Evolutionary conservation across 768 basidiomycete genomes (phyloP).

Genomic region (Amanita rimosa): DNA sequence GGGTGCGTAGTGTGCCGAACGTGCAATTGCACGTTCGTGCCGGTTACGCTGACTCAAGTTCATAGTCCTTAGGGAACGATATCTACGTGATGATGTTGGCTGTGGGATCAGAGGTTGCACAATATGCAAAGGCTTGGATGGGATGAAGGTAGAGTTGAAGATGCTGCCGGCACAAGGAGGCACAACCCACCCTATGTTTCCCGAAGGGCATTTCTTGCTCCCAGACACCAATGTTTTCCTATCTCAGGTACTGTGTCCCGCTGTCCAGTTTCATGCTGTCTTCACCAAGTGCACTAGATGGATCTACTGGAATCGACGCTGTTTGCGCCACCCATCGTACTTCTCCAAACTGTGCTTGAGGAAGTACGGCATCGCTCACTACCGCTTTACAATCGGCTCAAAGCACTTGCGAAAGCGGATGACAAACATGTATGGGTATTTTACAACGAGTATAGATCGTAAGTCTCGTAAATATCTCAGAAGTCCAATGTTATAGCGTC

Average conservation of each 20-base stretch:
- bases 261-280: constrained; percentile 4
- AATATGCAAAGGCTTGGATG: constrained; percentile 31
- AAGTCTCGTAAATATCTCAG: constrained; percentile 17
- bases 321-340: constrained; percentile 71
- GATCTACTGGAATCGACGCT: constrained; percentile 78
- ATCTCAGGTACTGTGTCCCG: constrained; percentile 49
- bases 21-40: neutral
- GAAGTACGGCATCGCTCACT: constrained; percentile 93
- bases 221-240: constrained; percentile 96
- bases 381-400: constrained; percentile 88
- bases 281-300: constrained; percentile 46
- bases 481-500: neutral
- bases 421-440: constrained; percentile 80
- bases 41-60: neutral
- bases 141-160: neutral
- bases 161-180: constrained; percentile 51
- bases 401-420: constrained; percentile 72
- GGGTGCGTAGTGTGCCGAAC: constrained; percentile 35
- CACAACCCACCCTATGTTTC: constrained; percentile 40
- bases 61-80: constrained; percentile 84
- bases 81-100: constrained; percentile 82
- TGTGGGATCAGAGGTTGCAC: constrained; percentile 74
- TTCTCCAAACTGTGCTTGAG: constrained; percentile 91
- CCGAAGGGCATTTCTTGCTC: constrained; percentile 69
- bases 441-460: constrained; percentile 83